Base-by-base conservation (phyloP, 768 basidiomycete genomes). In the Pleurotus giganteus region DNA sequence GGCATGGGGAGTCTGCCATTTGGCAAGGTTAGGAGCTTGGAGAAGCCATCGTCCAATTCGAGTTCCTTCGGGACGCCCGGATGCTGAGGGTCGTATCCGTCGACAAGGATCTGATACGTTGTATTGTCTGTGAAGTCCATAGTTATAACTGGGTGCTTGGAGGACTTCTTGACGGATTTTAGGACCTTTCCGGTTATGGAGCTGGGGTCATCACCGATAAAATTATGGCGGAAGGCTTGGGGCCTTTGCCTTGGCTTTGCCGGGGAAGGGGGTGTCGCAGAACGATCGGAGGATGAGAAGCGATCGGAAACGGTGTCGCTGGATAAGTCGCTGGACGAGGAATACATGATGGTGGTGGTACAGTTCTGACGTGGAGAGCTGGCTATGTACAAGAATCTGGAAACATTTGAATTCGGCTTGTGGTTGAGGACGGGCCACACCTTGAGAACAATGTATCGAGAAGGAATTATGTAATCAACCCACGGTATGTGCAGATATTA, bases 1-100 rank as follows among this genome's bases (percentile, higher is more conserved):
- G 71, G 61, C 17, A 75, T 56, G 23, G 61, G 53, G 39, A 66
- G 60, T 39, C 69, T 61, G 36, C 68, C 69, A n/a, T 62, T 58
- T n/a, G 65, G 58, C n/a, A 55, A 39, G 28, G 43, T 60, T 6
- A 72, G 63, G 34, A 77, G 71, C 4, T 60, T 62, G 51, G 66
- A 59, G 34, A 85, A 71, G 44, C 79, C 64, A 0, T 71, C 65
- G 19, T 76, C 71, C 74, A 77, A 82, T 69, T 85, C 85, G 46
- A 86, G 73, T 37, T 70, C 70, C 66, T 85, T 85, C 8, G 84
- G 83, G 39, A 85, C 64, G 47, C 84, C 84, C 29, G 70, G 78
- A 61, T 79, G 73, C 12, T 68, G 56, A 1, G 85, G 84, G 58
- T 83, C 71, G 65, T 86, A 86, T 2, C 85, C 85, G 46, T 84